Evolutionary conservation across 305 asterid species (phyloP).

Genomic region (Fraxinus nigra): DNA sequence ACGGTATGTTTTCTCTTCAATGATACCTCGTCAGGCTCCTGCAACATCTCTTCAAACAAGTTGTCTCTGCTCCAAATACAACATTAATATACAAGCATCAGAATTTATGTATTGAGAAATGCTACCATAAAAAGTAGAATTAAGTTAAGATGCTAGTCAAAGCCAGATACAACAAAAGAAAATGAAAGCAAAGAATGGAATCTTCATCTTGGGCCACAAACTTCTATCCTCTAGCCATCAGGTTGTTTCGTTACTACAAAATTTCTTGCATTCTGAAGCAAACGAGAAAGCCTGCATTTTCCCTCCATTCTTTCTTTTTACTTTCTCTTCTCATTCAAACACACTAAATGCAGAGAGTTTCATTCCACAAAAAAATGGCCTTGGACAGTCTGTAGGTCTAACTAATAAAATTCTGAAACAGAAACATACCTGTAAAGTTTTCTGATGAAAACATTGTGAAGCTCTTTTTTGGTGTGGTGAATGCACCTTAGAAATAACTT

Average conservation of each 20-base stretch:
- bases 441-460: slow-evolving; percentile 81
- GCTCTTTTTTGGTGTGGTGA: slow-evolving; percentile 90
- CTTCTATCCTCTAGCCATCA: not conserved
- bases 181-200: not conserved
- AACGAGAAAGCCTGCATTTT: not conserved
- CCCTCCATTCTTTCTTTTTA: not conserved
- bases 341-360: not conserved
- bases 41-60: slow-evolving; percentile 73
- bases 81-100: slow-evolving; percentile 19
- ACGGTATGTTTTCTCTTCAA: slow-evolving; percentile 67
- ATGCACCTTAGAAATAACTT: slow-evolving; percentile 48
- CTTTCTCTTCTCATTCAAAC: not conserved
- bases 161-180: not conserved
- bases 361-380: not conserved
- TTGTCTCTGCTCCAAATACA: slow-evolving; percentile 59
- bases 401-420: slow-evolving; percentile 2
- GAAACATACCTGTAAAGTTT: slow-evolving; percentile 80
- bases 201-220: not conserved
- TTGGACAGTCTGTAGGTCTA: not conserved
- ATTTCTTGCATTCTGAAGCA: slow-evolving; percentile 8
- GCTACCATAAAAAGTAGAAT: not conserved
- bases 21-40: slow-evolving; percentile 80
- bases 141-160: not conserved
- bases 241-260: not conserved
- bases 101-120: not conserved